Evolutionary conservation across 169 alveolate genomes (phyloP), one percentile per base, ranked within the genome.

Genomic region (Plasmodium knowlesi): DNA sequence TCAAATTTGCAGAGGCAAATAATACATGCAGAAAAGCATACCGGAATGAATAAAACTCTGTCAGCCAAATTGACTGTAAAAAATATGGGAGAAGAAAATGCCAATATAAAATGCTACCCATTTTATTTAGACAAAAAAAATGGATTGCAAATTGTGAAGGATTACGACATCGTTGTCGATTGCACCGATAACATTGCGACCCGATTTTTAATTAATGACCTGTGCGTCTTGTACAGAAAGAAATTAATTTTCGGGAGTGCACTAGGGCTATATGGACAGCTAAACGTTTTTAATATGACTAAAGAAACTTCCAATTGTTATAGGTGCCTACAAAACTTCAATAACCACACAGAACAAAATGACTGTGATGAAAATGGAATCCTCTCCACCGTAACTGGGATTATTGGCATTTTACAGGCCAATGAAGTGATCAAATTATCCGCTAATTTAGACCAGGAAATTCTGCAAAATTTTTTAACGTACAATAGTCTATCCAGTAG

Each of bases 1-100:
- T 92, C 98, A 12, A 97, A 97, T 79, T 96, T 97, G 41, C 98
- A 97, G 79, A 97, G 98, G 76, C 98, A 97, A 92, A 94, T 97
- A 22, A 95, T 95, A 71, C 98, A 97, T 79, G 96, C 86, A 53
- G 97, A 95, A 88, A 95, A 93, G 12, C 57, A 92, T 43, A 83
- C 72, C 34, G 98, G 98, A 30, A 76, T 92, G 94, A 97, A 96
- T 94, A 97, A 97, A 84, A 96, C 97, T 16, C 16, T 67, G 4
- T 97, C 98, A n/a, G 97, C 98, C 12, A 85, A 73, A 81, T 32
- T 72, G 34, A 72, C 96, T 39, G 70, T 97, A 92, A 39, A 54
- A 83, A 92, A 92, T 32, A 46, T 96, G 32, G 76, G 76, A 67
- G 95, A 97, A 73, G 46, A 90, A 0, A 37, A 89, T 93, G 96